Evolutionary conservation across 495 filamentous ascomycete species (phyloP), one percentile per base, ranked within the genome.

Genomic region (Hapsidospora chrysogenum): DNA sequence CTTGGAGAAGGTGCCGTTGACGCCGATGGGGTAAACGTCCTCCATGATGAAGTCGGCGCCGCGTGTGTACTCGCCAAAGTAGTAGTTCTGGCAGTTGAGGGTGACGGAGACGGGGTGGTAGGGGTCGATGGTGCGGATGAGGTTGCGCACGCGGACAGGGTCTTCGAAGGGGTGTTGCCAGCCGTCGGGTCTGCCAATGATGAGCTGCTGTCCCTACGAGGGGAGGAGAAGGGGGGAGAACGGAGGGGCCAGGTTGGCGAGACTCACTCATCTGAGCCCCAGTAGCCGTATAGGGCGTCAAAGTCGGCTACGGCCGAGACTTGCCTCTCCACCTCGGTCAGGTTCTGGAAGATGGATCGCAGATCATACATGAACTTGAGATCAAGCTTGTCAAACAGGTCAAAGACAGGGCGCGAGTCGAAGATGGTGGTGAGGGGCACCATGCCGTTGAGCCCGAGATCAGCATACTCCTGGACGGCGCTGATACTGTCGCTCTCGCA

Each of bases 71-170:
- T 68, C 47, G n/a, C 44, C 47, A 46, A 74, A 84, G 47, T 76
- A 66, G 53, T 76, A 82, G 46, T 80, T 72, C 26, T 68, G 62
- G 63, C 78, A 84, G 52, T 80, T 81, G 18, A 82, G 60, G 1
- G 66, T 67, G 1, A 80, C 55, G 1, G 67, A 68, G 3, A 78
- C 66, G 0, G 76, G 78, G 48, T 80, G 78, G 48, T 78, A 80
- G 0, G 76, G 76, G 49, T 84, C 78, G 1, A 77, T 45, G 0
- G 41, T 38, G 30, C 64, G 63, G 43, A 82, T 62, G 1, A 63
- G 47, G 3, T 58, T 46, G 19, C 58, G 50, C 0, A 61, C 58
- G 0, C 46, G 37, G 0, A 41, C 31, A 0, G 61, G 54, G 0
- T 56, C 49, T 34, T 69, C 54, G 17, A 79, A 64, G 9, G 74